A percentile compares a stretch with the other conserved stretches of the same genome.
These are phyloP conservation scores for Lasiodiplodia sp. DNA, from an alignment of 2,329 filamentous ascomycete species.

Conservation along the genomic window DNA sequence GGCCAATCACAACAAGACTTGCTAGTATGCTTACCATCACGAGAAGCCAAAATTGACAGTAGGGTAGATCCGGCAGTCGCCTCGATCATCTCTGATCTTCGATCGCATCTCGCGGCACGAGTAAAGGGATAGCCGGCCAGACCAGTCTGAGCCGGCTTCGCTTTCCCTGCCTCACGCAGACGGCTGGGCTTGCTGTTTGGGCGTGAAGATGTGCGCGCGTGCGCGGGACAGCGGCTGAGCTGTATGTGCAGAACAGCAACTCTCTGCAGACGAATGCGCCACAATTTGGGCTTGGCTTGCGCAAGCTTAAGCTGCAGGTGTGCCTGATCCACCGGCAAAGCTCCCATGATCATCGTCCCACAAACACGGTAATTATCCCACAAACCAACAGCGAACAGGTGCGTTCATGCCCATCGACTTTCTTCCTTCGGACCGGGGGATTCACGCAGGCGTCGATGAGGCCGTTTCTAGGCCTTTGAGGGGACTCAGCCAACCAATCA, in stretches of 20 bases:
- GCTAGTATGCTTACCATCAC: too few relatives aligned
- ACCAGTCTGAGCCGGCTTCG: background rate
- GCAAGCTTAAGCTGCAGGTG: constrained; percentile 4
- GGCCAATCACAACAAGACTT: too few relatives aligned
- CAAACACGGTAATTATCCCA: background rate
- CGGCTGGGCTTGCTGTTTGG: background rate
- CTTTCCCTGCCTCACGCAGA: background rate
- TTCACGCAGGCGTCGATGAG: background rate
- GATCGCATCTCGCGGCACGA: background rate
- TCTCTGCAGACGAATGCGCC: background rate
- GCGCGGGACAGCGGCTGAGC: background rate
- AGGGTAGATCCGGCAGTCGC: background rate
- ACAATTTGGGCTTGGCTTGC: background rate
- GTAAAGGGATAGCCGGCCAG: background rate
- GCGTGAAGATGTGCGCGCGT: background rate
- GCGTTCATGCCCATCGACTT: constrained; percentile 6
- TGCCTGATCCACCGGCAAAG: constrained; percentile 6
- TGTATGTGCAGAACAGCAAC: background rate
- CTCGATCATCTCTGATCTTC: background rate
- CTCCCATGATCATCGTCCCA: background rate
- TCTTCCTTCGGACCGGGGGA: constrained; percentile 9
- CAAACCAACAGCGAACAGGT: background rate
- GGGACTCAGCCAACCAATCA: background rate
- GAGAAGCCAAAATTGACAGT: too few relatives aligned
- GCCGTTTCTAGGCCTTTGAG: background rate